Percentiles rank a stretch among this genome's conserved stretches.
Evolutionary conservation across 768 basidiomycete genomes (phyloP).

Genomic region (Leccinum imitatum): DNA sequence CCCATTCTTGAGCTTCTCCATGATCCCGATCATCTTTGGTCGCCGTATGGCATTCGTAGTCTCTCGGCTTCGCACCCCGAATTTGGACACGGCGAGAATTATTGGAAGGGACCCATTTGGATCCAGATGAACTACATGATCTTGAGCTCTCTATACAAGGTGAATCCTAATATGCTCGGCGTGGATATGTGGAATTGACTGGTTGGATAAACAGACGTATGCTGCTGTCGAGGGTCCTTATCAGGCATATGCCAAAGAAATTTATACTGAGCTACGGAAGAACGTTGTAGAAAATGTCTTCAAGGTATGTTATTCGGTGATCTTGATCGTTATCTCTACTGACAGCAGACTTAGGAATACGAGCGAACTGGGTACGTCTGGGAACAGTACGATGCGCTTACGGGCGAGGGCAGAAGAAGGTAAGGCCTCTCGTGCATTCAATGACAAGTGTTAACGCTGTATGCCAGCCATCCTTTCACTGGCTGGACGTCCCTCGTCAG

Average conservation of each 20-base stretch:
- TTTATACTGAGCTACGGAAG: constrained; percentile 76
- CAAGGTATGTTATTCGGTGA: constrained; percentile 43
- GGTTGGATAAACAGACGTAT: constrained; percentile 59
- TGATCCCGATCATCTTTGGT: constrained; percentile 89
- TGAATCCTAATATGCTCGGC: constrained; percentile 25
- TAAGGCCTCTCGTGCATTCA: constrained; percentile 32
- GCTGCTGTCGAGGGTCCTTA: constrained; percentile 77
- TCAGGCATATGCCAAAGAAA: constrained; percentile 67
- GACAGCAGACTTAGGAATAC: constrained; percentile 62
- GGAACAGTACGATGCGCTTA: constrained; percentile 92
- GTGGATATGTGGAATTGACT: constrained; percentile 1
- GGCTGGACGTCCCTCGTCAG: constrained; percentile 93
- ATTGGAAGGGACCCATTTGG: constrained; percentile 98
- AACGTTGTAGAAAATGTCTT: constrained; percentile 86
- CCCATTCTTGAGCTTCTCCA: constrained; percentile 77
- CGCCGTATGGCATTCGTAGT: constrained; percentile 84
- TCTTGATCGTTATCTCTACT: constrained; percentile 1
- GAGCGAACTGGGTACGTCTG: constrained; percentile 92
- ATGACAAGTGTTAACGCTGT: constrained; percentile 6
- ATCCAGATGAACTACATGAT: constrained; percentile 96
- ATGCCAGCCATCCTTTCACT: constrained; percentile 86
- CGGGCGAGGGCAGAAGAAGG: constrained; percentile 86
- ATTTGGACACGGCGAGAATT: constrained; percentile 92
- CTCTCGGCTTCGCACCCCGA: constrained; percentile 85
- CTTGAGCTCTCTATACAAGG: constrained; percentile 75